Evolutionary conservation across 1,284 basidiomycete species (phyloP), one percentile per base, ranked within the genome.

Genomic region (Rhodofomes roseus): DNA sequence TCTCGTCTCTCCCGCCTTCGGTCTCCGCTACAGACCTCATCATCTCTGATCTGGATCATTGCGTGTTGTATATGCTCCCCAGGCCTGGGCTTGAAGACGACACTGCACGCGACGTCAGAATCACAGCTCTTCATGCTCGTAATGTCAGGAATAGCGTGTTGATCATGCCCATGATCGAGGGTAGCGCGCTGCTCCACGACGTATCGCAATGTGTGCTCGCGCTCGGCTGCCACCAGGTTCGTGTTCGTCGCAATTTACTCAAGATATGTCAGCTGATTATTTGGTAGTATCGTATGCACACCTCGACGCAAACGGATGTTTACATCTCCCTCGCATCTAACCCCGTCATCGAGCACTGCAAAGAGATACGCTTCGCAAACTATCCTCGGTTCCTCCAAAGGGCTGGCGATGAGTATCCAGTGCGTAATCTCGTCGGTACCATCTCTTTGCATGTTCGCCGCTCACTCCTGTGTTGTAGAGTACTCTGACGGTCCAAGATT

Each of bases 211-310:
- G 87, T 63, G 72, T 85, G 7, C 71, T 94, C n/a, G 81, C 83
- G 18, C 74, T 90, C 4, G 85, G 83, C 2, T 89, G 87, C 65
- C 91, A 92, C 71, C 92, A 93, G 81, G 91, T 90, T 65, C 44
- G 75, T 64, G 40, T 22, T 56, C 23, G 52, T 54, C 27, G 36
- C 48, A 18, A 9, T 50, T 43, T 55, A 16, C 51, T 43, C 25
- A 14, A 23, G 16, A 22, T 48, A 25, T 53, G 34, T 12, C 25
- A 11, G 18, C 23, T 2, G 11, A 14, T 53, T 27, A 44, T 12
- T 6, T 16, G 7, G 1, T 64, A 94, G 92, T 92, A 92, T 68
- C 85, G 92, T 22, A 91, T 94, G 81, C 92, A 94, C 67, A 77
- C 79, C 7, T 91, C 90, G 0, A 77, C 70, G 0, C 62, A 76